Conservation (phyloP, 2,329 filamentous ascomycete genomes). For the Zasmidium angulare region DNA sequence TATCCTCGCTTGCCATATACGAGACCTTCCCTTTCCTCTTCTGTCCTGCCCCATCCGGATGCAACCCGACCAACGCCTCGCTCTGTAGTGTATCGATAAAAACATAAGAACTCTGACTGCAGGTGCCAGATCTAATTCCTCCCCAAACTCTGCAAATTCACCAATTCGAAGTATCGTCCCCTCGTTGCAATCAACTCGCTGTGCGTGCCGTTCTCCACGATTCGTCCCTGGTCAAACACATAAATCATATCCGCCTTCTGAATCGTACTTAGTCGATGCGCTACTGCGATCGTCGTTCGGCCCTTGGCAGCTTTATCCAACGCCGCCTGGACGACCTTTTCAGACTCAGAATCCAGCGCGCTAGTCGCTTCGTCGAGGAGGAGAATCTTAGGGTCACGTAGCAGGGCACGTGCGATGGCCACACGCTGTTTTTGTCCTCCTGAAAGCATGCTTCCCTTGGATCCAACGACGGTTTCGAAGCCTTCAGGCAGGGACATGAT, state of each 20-base stretch:
- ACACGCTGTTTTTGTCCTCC: slow-evolving; percentile 95
- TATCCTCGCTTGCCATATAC: no score
- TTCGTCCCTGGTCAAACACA: slow-evolving; percentile 86
- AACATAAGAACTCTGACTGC: background rate
- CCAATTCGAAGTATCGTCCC: slow-evolving; percentile 43
- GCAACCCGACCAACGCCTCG: background rate
- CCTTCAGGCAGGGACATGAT: slow-evolving; percentile 74
- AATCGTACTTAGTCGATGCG: slow-evolving; percentile 87
- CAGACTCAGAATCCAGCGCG: slow-evolving; percentile 69
- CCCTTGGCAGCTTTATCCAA: slow-evolving; percentile 80
- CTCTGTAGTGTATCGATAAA: background rate
- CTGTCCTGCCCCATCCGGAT: no score
- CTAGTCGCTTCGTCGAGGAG: slow-evolving; percentile 75
- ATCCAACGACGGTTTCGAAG: slow-evolving; percentile 61
- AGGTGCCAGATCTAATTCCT: slow-evolving; percentile 15
- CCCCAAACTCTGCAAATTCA: slow-evolving; percentile 39
- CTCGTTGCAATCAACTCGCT: slow-evolving; percentile 43
- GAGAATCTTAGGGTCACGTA: slow-evolving; percentile 86
- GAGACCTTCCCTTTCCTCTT: no score
- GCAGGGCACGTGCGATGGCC: slow-evolving; percentile 85
- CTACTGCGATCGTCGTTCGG: slow-evolving; percentile 77
- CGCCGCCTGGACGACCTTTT: slow-evolving; percentile 78
- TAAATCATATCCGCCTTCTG: slow-evolving; percentile 94
- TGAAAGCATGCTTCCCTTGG: slow-evolving; percentile 79
- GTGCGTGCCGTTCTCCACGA: slow-evolving; percentile 87